Percentiles rank a stretch among this genome's conserved stretches.
These are phyloP conservation scores for Penicillium ochrochloron DNA, from an alignment of 495 filamentous ascomycete species.

Conservation along the genomic window DNA sequence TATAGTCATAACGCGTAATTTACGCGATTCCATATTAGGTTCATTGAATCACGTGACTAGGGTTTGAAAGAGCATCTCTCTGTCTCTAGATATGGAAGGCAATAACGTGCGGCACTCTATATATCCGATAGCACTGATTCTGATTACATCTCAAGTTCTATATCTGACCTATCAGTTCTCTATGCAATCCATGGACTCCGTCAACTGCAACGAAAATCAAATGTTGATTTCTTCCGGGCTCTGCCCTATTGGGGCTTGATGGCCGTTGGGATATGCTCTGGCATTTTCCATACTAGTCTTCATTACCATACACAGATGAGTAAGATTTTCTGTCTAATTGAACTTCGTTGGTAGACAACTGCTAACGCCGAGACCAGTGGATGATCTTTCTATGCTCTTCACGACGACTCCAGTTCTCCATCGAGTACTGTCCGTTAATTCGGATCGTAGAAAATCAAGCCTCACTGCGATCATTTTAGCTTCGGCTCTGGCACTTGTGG, in stretches of 20 bases:
- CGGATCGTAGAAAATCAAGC: background rate
- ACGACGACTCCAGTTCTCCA: background rate
- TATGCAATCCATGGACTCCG: background rate
- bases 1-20: background rate
- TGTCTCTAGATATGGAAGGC: background rate
- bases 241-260: conserved; percentile 57
- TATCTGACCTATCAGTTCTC: background rate
- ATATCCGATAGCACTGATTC: background rate
- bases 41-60: background rate
- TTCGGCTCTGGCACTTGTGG: background rate
- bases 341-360: background rate
- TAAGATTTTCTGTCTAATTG: background rate
- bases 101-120: conserved; percentile 1
- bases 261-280: conserved; percentile 60
- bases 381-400: background rate
- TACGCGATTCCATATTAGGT: background rate
- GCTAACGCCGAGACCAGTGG: background rate
- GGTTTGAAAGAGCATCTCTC: background rate
- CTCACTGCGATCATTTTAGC: background rate
- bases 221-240: conserved; percentile 26
- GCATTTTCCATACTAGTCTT: conserved; percentile 52
- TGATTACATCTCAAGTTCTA: background rate
- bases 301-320: background rate
- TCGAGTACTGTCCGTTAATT: background rate
- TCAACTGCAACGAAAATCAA: background rate